phyloP scores from a whole-genome alignment of 2,329 filamentous ascomycete species.

The Trichoderma cornu-damae region DNA sequence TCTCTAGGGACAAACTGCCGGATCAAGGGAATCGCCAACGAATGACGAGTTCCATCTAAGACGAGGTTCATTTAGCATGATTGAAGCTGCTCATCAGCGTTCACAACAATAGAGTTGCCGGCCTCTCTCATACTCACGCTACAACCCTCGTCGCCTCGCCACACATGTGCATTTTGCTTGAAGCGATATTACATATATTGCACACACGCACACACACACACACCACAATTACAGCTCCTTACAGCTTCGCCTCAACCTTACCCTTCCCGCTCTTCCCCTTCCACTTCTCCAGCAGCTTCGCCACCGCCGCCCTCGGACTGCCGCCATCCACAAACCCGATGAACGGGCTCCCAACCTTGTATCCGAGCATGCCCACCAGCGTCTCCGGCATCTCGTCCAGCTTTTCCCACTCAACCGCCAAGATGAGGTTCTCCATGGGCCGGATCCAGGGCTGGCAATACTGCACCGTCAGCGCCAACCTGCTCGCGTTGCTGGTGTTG shows the following conservation, averaged over 20 bases:
- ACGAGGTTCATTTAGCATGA: neutral
- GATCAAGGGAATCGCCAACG: constrained; percentile 1
- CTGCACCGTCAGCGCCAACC: constrained; percentile 36
- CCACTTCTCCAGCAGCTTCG: constrained; percentile 20
- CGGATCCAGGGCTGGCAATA: constrained; percentile 39
- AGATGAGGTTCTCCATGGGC: constrained; percentile 35
- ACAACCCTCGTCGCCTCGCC: too few species aligned
- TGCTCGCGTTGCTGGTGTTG: constrained; percentile 28
- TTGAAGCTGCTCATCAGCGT: too few species aligned
- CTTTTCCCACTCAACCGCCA: constrained; percentile 31
- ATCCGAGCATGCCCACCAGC: constrained; percentile 26
- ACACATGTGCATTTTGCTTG: too few species aligned
- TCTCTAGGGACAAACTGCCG: constrained; percentile 9
- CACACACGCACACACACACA: too few species aligned
- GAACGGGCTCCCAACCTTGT: constrained; percentile 24
- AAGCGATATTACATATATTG: too few species aligned
- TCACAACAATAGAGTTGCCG: too few species aligned
- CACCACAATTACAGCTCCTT: too few species aligned
- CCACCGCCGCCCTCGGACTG: constrained; percentile 23
- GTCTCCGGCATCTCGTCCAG: constrained; percentile 23
- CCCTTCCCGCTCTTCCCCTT: neutral
- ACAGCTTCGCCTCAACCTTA: neutral
- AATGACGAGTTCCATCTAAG: neutral
- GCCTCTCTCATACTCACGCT: too few species aligned
- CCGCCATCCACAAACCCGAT: constrained; percentile 24